Conservation (phyloP, 805 yeast genomes). For the Nakazawaea laoshanensis region DNA sequence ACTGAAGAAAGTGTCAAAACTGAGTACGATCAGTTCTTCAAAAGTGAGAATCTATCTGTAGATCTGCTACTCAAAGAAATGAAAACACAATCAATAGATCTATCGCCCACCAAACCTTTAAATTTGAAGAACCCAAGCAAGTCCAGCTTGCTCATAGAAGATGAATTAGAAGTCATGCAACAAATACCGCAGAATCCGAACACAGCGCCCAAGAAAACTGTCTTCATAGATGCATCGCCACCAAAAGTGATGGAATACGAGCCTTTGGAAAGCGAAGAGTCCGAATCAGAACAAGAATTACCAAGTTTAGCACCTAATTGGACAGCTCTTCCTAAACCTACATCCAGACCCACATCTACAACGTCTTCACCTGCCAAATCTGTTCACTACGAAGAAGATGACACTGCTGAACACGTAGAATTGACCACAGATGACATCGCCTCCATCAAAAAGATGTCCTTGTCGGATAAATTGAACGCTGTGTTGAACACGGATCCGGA, state of each 20-base stretch:
- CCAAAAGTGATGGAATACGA: constrained; percentile 28
- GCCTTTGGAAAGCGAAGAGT: constrained; percentile 15
- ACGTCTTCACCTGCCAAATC: constrained; percentile 20
- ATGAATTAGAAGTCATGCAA: constrained; percentile 2
- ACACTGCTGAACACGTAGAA: constrained; percentile 13
- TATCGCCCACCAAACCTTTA: constrained; percentile 19
- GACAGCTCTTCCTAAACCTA: constrained; percentile 18
- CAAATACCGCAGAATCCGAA: constrained; percentile 7
- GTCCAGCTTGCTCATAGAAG: constrained; percentile 1
- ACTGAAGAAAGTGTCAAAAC: too few relatives aligned
- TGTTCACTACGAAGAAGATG: constrained; percentile 13
- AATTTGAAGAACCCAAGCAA: constrained; percentile 16
- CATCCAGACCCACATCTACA: constrained; percentile 23
- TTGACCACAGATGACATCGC: constrained; percentile 20
- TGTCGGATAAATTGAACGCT: constrained; percentile 37
- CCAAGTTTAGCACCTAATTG: constrained; percentile 10
- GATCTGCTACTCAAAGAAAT: constrained; percentile 28
- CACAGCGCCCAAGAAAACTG: constrained; percentile 27
- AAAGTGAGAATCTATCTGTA: constrained; percentile 25
- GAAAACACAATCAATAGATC: constrained; percentile 9
- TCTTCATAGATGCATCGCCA: constrained; percentile 28
- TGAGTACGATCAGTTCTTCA: constrained; percentile 16
- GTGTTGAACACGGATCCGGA: constrained; percentile 21
- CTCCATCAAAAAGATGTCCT: constrained; percentile 19
- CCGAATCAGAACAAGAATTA: constrained; percentile 13